phyloP scores from a whole-genome alignment of 1,139 yeast species.

The Torulaspora pretoriensis region DNA sequence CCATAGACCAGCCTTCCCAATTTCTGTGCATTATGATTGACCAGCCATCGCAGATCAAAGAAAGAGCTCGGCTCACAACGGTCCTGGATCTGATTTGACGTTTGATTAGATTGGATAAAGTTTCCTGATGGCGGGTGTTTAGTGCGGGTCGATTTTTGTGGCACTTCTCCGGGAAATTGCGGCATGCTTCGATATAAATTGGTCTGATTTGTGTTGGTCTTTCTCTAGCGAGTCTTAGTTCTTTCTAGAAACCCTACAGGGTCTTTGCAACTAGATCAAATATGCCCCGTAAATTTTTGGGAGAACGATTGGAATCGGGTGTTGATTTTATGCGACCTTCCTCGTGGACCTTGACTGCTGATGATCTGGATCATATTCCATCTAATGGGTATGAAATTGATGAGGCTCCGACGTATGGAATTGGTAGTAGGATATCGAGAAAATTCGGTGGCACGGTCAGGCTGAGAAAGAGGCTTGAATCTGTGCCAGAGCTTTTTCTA shows the following conservation, averaged over 20 bases:
- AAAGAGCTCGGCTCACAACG: not conserved
- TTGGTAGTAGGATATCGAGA: constrained; percentile 18
- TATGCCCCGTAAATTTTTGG: constrained; percentile 33
- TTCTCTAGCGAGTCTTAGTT: not conserved
- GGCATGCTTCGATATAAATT: not conserved
- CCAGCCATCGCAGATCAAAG: constrained; percentile 8
- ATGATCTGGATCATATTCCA: constrained; percentile 31
- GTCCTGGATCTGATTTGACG: not conserved
- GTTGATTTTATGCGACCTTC: constrained; percentile 33
- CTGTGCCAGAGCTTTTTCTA: constrained; percentile 33
- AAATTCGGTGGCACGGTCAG: constrained; percentile 31
- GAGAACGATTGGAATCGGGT: constrained; percentile 28
- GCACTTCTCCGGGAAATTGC: not conserved
- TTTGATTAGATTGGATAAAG: not conserved
- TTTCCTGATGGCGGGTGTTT: not conserved
- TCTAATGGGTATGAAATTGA: constrained; percentile 12
- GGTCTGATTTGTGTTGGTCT: not conserved
- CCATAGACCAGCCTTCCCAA: constrained; percentile 3
- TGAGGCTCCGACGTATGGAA: constrained; percentile 5
- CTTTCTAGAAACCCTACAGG: not conserved
- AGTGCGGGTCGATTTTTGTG: not conserved
- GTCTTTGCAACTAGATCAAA: not conserved
- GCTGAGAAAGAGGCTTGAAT: constrained; percentile 31
- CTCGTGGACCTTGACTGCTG: constrained; percentile 29
- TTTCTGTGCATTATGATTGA: constrained; percentile 2